Evolutionary conservation across 2,329 filamentous ascomycete species (phyloP), one percentile per base, ranked within the genome.

Genomic region (Xylaria sp.): DNA sequence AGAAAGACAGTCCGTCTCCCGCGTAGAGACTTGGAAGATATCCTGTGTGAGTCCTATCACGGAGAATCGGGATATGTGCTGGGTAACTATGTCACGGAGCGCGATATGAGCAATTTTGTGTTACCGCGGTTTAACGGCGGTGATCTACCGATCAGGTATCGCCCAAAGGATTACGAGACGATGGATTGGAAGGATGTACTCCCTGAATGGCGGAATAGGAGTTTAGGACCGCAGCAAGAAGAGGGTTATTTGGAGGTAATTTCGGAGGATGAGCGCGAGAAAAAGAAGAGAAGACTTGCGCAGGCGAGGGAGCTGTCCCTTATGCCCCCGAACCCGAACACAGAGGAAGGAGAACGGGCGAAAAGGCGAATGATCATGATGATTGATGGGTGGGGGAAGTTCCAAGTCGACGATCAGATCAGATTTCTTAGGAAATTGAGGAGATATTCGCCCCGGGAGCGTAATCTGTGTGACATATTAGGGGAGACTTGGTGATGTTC

Each of bases 41-140:
- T 73, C 1, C 64, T 77, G 17, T 26, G 33, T 2, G 72, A 72
- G 23, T 68, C 69, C 60, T 73, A 53, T 48, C 6, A 66, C 3
- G 75, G 70, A 3, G 10, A 28, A 9, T 10, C 59, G 7, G 20
- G 3, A 26, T 74, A 73, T 31, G 28, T 60, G 1, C 9, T 68
- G 20, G 74, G 71, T 10, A 51, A 46, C 9, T 72, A 67, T 13
- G 3, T 68, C 15, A 23, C 56, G 58, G 49, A 62, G 17, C 48
- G 10, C 2, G 68, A 71, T 1, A 38, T 15, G 5, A 28, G 53
- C 5, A 38, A 33, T 20, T 57, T 64, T 36, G 71, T 59, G 4
- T 65, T 77, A 13, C 75, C 74, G 26, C 60, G 71, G 9, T 73
- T 70, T 33, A 72, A 73, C 40, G 72, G 73, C 6, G 54, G 5